phyloP scores from a whole-genome alignment of 257 asterid species.

The Capsicum pubescens region DNA sequence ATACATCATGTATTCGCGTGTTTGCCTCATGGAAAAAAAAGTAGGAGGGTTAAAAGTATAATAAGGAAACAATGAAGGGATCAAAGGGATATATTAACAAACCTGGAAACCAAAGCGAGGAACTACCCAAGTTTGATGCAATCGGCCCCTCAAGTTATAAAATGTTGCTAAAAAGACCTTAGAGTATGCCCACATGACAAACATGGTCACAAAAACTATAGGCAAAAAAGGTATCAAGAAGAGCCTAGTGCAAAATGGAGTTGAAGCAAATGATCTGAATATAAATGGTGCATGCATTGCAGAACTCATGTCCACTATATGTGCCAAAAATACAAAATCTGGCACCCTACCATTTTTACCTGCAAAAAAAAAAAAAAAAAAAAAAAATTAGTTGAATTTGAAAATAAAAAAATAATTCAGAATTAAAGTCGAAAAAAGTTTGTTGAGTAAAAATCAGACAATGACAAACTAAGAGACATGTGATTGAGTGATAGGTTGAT shows the following conservation, averaged over 20 bases:
- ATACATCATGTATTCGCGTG: too few relatives aligned
- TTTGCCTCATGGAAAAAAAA: not conserved
- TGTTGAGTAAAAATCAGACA: too few relatives aligned
- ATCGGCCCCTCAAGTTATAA: slow-evolving; percentile 69
- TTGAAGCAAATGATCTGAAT: slow-evolving; percentile 56
- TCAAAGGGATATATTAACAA: not conserved
- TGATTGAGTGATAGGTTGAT: too few relatives aligned
- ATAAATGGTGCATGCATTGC: slow-evolving; percentile 75
- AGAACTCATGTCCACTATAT: slow-evolving; percentile 78
- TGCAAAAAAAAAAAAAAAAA: slow-evolving; percentile 30
- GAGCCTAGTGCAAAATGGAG: slow-evolving; percentile 63
- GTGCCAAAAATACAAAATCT: slow-evolving; percentile 93
- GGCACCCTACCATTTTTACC: slow-evolving; percentile 72
- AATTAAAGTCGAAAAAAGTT: too few relatives aligned
- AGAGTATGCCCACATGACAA: slow-evolving; percentile 87
- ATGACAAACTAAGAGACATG: too few relatives aligned
- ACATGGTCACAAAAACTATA: slow-evolving; percentile 51
- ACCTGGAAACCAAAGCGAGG: slow-evolving; percentile 99
- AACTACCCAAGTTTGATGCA: slow-evolving; percentile 91
- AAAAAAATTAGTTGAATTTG: too few relatives aligned
- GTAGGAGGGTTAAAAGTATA: not conserved
- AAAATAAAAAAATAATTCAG: too few relatives aligned
- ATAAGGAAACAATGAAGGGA: not conserved
- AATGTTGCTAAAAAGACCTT: slow-evolving; percentile 68
- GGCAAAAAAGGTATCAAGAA: slow-evolving; percentile 64